Base-by-base conservation (phyloP, 2,329 filamentous ascomycete genomes). In the Akanthomyces muscarius region DNA sequence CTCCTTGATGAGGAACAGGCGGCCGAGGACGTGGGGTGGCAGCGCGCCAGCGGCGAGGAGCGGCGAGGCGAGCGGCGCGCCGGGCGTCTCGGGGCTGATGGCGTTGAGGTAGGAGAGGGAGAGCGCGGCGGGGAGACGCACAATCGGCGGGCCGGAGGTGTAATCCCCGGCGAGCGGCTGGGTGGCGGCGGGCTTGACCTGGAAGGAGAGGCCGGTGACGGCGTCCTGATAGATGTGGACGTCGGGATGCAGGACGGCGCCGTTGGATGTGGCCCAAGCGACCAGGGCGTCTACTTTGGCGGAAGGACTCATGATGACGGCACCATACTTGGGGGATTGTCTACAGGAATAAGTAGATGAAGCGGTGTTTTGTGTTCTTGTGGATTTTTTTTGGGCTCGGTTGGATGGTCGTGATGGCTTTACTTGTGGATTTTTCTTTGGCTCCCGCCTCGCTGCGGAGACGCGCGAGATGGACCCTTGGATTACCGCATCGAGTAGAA, bases 1-100 rank as follows among this genome's bases (percentile, higher is more conserved):
- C 71, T 92, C 85, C 65, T 87, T 84, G 70, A 90, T 80, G 6
- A 92, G 79, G 66, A 90, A 88, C 73, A 91, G 89, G 4, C 87
- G 82, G 10, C 85, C 82, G 55, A 87, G 75, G 63, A 89, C 84
- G 67, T 89, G 83, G 0, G 85, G 81, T 1, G 82, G 81, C 2
- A 81, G 73, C 5, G 70, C 83, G 10, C 10, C 33, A 2, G 81
- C 73, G 36, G 91, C 77, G 69, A 86, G 86, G 71, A 92, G 85
- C 65, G 87, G 84, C 70, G 89, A 80, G 5, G 92, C 78, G 65
- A 90, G 89, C 73, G 91, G 89, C 5, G 87, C 82, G 10, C 85
- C 82, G 54, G 87, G 74, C 1, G 82, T 21, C 18, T 81, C 2
- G 80, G 73, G 5, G 70, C 75, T 69, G 8, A 83, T 69, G 30